Evolutionary conservation across 768 basidiomycete genomes (phyloP), one percentile per base, ranked within the genome.

Genomic region (Cystobasidium tubakii): DNA sequence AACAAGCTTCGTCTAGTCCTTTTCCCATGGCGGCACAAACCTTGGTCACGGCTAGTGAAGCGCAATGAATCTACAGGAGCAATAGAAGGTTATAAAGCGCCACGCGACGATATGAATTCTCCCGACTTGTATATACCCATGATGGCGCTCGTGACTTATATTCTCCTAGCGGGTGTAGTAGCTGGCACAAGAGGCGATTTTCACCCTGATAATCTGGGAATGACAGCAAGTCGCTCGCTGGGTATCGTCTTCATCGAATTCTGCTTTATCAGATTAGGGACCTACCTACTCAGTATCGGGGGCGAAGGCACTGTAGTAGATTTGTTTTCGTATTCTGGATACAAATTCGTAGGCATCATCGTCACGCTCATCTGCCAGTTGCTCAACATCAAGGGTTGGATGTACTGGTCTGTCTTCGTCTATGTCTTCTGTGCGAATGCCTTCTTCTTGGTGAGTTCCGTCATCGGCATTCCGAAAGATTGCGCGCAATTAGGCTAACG

Each of bases 71-170:
- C 77, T 83, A 87, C 75, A 80, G 86, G 73, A 79, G 85, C 87
- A 77, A 86, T 86, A 1, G 83, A 94, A 78, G 84, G 84, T 1
- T 98, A 88, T 87, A 87, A 89, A 66, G 84, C 91, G 1, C 96
- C 96, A 1, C 83, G 95, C 67, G 92, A 97, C 42, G 96, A 99
- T 79, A 86, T 98, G 77, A 98, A 98, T 78, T 89, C 88, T 70
- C 96, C 96, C 0, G 96, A 99, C 82, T 83, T 99, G 23, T 99
- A 99, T 81, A 98, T 99, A 75, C 96, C 96, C 1, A 91, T 88
- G 13, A 98, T 99, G 96, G 91, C 93, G 0, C 84, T 98, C 21
- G 91, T 95, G 34, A 96, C 96, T 0, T 98, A 98, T 80, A 88
- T 97, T 75, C 88, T 99, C 46, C 84, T 96, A 1, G 88, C 89